Base-by-base conservation (phyloP, 768 basidiomycete species). In the Termitomyces sp. region DNA sequence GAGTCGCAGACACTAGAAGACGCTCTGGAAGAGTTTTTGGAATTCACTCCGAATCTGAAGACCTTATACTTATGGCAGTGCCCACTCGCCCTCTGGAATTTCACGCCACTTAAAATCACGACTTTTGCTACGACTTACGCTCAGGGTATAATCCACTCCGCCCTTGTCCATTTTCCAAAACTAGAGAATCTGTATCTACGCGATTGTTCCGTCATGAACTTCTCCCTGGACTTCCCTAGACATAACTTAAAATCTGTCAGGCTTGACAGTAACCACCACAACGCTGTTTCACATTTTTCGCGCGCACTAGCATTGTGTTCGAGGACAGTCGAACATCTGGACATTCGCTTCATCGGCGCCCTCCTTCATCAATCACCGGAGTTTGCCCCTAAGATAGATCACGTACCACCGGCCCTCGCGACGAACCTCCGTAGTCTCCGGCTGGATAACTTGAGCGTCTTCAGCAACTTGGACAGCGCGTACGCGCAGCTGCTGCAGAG, bases 321-420 rank as follows among this genome's bases (percentile, higher is more conserved):
- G 18, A 52, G 57, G 24, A 62, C 64, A 10, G 65, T 68, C 22
- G 57, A 60, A 36, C 55, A 64, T 7, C 58, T 69, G 28, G 68
- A 71, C 52, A 56, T 69, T 26, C 65, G 67, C 28, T 71, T 69
- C 62, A 67, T 69, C 31, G 70, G 70, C 22, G 67, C 68, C 22
- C 60, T 71, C 34, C 63, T 65, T 49, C 63, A 64, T 24, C 68
- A 53, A 33, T 62, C 65, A 4, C 70, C 70, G 15, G 55, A 51
- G 18, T 69, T 69, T 51, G 55, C 48, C 6, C 55, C 41, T 22
- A 62, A 42, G 26, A 24, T 57, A 18, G 36, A 50, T 5, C 26
- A 42, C 33, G 29, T 56, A 7, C 36, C 54, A 20, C 37, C 60
- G 16, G 34, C 53, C 12, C 56, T 42, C 41, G 60, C 37, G 42